Base-by-base conservation (phyloP, 2,329 filamentous ascomycete species). In the Colletotrichum zoysiae region DNA sequence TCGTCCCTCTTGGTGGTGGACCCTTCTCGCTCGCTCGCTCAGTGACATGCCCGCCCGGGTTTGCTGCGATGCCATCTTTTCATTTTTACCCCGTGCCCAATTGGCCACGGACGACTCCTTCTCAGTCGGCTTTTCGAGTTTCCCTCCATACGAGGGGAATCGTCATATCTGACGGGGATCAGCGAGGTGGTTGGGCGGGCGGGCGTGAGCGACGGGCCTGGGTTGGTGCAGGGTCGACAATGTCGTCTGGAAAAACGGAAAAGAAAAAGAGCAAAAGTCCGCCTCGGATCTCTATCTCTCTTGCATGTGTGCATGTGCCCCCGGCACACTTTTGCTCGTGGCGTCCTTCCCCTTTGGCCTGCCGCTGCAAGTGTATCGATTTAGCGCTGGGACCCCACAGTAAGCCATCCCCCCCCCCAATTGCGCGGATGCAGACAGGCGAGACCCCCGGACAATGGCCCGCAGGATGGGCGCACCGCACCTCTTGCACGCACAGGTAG, bases 381-480 rank as follows among this genome's bases (percentile, higher is more conserved):
- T 38, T 62, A 40, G 59, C 46, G 59, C 46, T 40, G 59, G 40
- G 59, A 51, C 59, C 59, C 59, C 59, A 51, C 55, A 23, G 11
- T 40, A 20, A 20, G 18, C n/a, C 11, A 55, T 35, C n/a, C 11
- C 30, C 44, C 26, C 30, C 44, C 44, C 11, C 12, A 30, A 33
- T 38, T 20, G n/a, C 59, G 46, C 59, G 18, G n/a, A 30, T 33
- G 59, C 59, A 61, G 7, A 35, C 46, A 51, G 44, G 30, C 53
- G 44, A 46, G 55, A 20, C 33, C n/a, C 26, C 30, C 59, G 46
- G 59, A 51, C 26, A 20, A 20, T 30, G 46, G 35, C 9, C 33
- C 16, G 57, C 42, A 61, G 42, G 44, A 20, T 33, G 33, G 44
- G 30, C 30, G 30, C 30, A 30, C 30, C 23, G 46, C 44, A 40